Percentiles rank a stretch among this genome's conserved stretches.
Evolutionary conservation across 2,329 filamentous ascomycete genomes (phyloP).

Genomic region (Penicillium nordicum): DNA sequence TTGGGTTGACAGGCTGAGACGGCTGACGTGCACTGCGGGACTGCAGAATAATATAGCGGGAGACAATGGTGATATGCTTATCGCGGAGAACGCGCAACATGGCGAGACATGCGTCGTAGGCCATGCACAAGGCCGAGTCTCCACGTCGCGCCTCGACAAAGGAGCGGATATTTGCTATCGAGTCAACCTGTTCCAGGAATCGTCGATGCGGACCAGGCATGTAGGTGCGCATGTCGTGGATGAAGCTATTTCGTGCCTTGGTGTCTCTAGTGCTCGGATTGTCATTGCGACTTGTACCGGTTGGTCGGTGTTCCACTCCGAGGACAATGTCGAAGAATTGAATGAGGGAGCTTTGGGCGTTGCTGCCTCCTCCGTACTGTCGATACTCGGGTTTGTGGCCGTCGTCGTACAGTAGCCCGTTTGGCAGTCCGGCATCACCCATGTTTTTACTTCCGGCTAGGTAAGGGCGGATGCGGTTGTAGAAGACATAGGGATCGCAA

Average conservation of each 20-base stretch:
- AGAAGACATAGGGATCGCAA: slow-evolving; percentile 92
- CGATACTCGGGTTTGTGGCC: slow-evolving; percentile 69
- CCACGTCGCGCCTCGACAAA: slow-evolving; percentile 65
- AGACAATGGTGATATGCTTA: slow-evolving; percentile 94
- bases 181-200: slow-evolving; percentile 76
- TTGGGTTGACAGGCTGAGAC: slow-evolving; percentile 55
- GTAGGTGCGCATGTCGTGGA: slow-evolving; percentile 93
- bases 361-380: slow-evolving; percentile 90
- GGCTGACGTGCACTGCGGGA: slow-evolving; percentile 69
- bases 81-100: slow-evolving; percentile 77
- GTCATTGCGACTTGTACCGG: slow-evolving; percentile 59
- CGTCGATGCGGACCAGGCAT: slow-evolving; percentile 92
- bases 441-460: slow-evolving; percentile 97
- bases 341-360: slow-evolving; percentile 93
- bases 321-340: slow-evolving; percentile 96
- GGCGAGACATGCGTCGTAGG: slow-evolving; percentile 86
- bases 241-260: slow-evolving; percentile 75
- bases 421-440: slow-evolving; percentile 84
- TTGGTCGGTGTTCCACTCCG: slow-evolving; percentile 84
- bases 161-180: slow-evolving; percentile 79
- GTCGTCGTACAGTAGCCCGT: slow-evolving; percentile 83
- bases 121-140: slow-evolving; percentile 67
- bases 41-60: slow-evolving; percentile 89
- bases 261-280: slow-evolving; percentile 40
- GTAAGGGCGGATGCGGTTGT: slow-evolving; percentile 92